phyloP scores from a whole-genome alignment of 176 grass and related monocot genomes.

The Oropetium thomaeum region DNA sequence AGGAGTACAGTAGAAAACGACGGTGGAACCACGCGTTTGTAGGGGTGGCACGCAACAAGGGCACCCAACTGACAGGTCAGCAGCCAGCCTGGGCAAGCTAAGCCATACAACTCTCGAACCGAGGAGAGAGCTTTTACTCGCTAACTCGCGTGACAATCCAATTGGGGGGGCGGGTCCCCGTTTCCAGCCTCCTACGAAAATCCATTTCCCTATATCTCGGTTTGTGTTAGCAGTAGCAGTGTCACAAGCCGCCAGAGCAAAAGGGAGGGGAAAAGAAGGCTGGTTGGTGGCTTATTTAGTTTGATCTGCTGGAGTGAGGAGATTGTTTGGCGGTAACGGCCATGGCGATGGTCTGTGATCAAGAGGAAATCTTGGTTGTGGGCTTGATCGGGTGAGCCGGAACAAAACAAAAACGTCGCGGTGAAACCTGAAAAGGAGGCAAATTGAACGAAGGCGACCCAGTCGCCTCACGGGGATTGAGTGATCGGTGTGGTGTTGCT shows the following conservation, averaged over 20 bases:
- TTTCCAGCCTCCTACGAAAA: neutral
- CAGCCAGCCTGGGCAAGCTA: slow-evolving; percentile 48
- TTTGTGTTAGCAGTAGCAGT: neutral
- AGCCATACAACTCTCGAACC: neutral
- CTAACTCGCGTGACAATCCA: neutral
- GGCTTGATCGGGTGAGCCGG: too few relatives aligned
- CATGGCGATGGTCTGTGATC: neutral
- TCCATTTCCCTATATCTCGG: neutral
- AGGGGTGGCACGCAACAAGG: slow-evolving; percentile 19
- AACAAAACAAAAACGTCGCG: neutral
- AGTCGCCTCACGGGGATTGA: too few relatives aligned
- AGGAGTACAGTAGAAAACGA: neutral
- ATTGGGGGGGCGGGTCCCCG: neutral
- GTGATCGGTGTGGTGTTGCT: neutral
- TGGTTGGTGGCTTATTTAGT: neutral
- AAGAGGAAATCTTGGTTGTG: neutral
- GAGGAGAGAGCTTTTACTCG: neutral
- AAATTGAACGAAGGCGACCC: too few relatives aligned
- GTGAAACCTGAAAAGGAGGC: too few relatives aligned
- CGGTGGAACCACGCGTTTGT: slow-evolving; percentile 8
- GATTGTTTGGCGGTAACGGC: neutral
- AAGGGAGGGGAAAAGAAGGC: neutral
- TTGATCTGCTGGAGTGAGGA: neutral
- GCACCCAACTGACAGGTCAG: slow-evolving; percentile 34
- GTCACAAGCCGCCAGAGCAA: neutral